Percentiles rank a stretch among this genome's conserved stretches.
These are phyloP conservation scores for Scalesia atractyloides DNA, from an alignment of 129 eudicot genomes.

Conservation along the genomic window DNA sequence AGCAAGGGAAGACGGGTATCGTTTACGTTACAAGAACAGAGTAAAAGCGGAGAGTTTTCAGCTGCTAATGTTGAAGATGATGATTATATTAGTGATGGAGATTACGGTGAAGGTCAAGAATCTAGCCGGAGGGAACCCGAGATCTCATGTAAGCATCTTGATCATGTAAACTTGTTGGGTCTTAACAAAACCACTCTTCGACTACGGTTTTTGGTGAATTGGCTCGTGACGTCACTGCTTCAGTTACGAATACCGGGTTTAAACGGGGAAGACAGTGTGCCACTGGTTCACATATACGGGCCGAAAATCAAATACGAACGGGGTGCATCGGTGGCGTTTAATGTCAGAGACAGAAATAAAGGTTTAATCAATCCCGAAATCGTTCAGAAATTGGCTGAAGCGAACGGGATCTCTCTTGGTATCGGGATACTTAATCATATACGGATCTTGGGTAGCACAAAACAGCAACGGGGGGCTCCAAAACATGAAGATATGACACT, in stretches of 20 bases:
- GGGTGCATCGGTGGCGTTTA: constrained; percentile 96
- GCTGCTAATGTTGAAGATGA: constrained; percentile 64
- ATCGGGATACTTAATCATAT: constrained; percentile 90
- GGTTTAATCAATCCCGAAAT: constrained; percentile 80
- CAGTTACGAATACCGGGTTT: constrained; percentile 70
- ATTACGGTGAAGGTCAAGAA: constrained; percentile 67
- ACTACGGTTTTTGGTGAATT: constrained; percentile 79
- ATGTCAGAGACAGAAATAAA: constrained; percentile 62
- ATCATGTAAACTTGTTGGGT: constrained; percentile 90
- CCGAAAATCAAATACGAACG: constrained; percentile 96
- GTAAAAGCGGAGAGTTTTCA: constrained; percentile 52
- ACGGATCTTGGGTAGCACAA: constrained; percentile 60
- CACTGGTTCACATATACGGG: constrained; percentile 86
- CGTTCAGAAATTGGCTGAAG: constrained; percentile 85
- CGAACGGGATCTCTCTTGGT: constrained; percentile 78
- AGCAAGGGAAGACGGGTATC: constrained; percentile 85
- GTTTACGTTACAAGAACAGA: constrained; percentile 66
- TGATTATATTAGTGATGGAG: constrained; percentile 72
- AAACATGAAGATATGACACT: constrained; percentile 71
- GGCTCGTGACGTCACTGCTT: constrained; percentile 96
- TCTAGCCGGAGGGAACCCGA: constrained; percentile 91
- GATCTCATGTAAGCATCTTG: constrained; percentile 87
- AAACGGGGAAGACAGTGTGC: constrained; percentile 48
- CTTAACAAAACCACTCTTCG: constrained; percentile 92
- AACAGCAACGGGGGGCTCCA: constrained; percentile 51